These are phyloP conservation scores for Barnettozyma populi DNA, from an alignment of 805 yeast species.

Conservation along the genomic window DNA sequence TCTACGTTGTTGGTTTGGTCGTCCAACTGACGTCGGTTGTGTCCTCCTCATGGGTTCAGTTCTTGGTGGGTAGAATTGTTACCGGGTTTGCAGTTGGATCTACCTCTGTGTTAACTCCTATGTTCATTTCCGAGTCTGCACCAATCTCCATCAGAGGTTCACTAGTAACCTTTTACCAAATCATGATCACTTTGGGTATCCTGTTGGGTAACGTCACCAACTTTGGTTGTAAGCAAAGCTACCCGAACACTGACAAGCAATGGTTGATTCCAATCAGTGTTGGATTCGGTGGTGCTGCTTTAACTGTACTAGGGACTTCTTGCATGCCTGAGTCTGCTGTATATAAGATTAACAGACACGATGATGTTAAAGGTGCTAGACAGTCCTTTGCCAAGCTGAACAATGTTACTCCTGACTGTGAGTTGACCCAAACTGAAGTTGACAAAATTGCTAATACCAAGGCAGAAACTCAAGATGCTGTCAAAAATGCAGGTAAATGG, in stretches of 20 bases:
- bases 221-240: conserved; percentile 45
- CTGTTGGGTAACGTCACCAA: conserved; percentile 65
- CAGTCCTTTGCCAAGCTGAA: conserved; percentile 48
- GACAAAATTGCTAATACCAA: conserved; percentile 41
- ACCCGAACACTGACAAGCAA: conserved; percentile 44
- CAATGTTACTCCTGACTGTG: conserved; percentile 40
- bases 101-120: conserved; percentile 69
- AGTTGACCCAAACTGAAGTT: conserved; percentile 41
- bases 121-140: conserved; percentile 64
- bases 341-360: conserved; percentile 36
- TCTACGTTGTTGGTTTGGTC: conserved; percentile 56
- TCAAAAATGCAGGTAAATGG: conserved; percentile 54
- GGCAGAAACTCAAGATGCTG: conserved; percentile 15
- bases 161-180: conserved; percentile 65
- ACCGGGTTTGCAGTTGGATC: conserved; percentile 78
- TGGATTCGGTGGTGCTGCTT: conserved; percentile 35
- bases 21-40: conserved; percentile 49
- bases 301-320: conserved; percentile 39
- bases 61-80: conserved; percentile 56
- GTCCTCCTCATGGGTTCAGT: conserved; percentile 50
- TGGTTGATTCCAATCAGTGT: conserved; percentile 67
- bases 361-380: conserved; percentile 48
- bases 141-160: conserved; percentile 69
- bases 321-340: conserved; percentile 70
- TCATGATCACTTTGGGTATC: conserved; percentile 67